Evolutionary conservation across 768 basidiomycete species (phyloP).

Genomic region (Calocybe cyanea): DNA sequence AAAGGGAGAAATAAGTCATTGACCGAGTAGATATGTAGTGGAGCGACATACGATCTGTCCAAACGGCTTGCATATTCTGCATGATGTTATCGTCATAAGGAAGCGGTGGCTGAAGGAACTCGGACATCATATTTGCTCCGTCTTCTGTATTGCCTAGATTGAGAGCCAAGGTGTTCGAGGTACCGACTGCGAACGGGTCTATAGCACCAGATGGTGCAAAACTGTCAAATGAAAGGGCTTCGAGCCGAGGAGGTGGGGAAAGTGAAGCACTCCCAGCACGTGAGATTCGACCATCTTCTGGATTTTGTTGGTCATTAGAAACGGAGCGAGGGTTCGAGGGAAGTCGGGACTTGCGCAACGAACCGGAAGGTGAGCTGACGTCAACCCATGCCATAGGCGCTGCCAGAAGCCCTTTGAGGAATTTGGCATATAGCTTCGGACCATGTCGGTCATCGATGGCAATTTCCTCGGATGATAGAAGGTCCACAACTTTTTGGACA

Average conservation of each 20-base stretch:
- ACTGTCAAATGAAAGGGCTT: conserved; percentile 43
- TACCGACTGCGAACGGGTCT: conserved; percentile 35
- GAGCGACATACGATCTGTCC: too few relatives aligned
- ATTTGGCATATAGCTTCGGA: conserved; percentile 75
- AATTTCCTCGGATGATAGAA: conserved; percentile 66
- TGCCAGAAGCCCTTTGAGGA: conserved; percentile 68
- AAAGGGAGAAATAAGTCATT: too few relatives aligned
- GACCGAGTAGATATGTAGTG: too few relatives aligned
- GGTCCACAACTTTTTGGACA: conserved; percentile 63
- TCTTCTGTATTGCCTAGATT: conserved; percentile 16
- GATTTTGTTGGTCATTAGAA: neutral
- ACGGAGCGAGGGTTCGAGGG: conserved; percentile 1
- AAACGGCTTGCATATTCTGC: conserved; percentile 53
- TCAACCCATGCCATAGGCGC: conserved; percentile 46
- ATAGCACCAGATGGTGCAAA: conserved; percentile 39
- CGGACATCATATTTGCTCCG: conserved; percentile 26
- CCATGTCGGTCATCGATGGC: conserved; percentile 80
- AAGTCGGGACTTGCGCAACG: conserved; percentile 8
- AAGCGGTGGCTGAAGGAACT: conserved; percentile 51
- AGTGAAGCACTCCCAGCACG: conserved; percentile 39
- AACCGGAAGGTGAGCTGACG: conserved; percentile 12
- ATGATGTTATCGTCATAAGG: conserved; percentile 58
- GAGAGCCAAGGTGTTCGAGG: conserved; percentile 13
- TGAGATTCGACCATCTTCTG: conserved; percentile 30
- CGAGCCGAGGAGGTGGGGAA: conserved; percentile 42